Evolutionary conservation across 495 filamentous ascomycete genomes (phyloP), one percentile per base, ranked within the genome.

Genomic region (Ascodesmis nigricans): DNA sequence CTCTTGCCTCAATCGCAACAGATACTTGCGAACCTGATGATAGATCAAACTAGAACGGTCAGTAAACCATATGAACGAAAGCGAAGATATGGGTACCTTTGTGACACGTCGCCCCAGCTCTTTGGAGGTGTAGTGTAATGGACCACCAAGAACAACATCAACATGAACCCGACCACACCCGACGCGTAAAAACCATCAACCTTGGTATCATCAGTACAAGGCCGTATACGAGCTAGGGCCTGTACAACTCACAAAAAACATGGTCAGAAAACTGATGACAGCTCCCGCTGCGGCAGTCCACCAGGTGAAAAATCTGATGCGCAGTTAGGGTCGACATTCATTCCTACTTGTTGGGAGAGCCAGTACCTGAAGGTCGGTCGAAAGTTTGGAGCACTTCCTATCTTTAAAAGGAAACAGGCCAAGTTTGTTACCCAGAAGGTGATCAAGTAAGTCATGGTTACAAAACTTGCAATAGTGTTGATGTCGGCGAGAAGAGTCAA

Each of bases 341-440:
- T 25, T 25, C 23, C 6, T 6, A 25, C 11, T 15, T 3, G n/a
- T n/a, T 39, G 34, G 13, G n/a, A 41, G 21, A 6, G 29, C 28
- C 32, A 29, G 29, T 52, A 52, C 37, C 75, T 75, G 49, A 91
- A 91, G 0, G 74, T 80, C 1, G 80, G 80, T 20, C 80, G 62
- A 45, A 91, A 91, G 48, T 91, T 91, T 5, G 80, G 80, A 1
- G 80, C 80, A n/a, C 78, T 82, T n/a, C 78, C 72, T 30, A 90
- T 79, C 52, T 87, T 91, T 24, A 91, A 57, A 1, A 90, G 58
- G 45, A 90, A 90, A 47, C 78, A 87, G 13, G 80, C 80, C 3
- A 91, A 59, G 41, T 87, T 91, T 46, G 71, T 87, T 30, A 75
- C 70, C 17, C 75, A 62, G 49, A 75, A 77, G 3, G 72, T 73